Percentiles rank a stretch among this genome's conserved stretches.
These are phyloP conservation scores for Pyrenula aspistea DNA, from an alignment of 495 filamentous ascomycete species.

Conservation along the genomic window DNA sequence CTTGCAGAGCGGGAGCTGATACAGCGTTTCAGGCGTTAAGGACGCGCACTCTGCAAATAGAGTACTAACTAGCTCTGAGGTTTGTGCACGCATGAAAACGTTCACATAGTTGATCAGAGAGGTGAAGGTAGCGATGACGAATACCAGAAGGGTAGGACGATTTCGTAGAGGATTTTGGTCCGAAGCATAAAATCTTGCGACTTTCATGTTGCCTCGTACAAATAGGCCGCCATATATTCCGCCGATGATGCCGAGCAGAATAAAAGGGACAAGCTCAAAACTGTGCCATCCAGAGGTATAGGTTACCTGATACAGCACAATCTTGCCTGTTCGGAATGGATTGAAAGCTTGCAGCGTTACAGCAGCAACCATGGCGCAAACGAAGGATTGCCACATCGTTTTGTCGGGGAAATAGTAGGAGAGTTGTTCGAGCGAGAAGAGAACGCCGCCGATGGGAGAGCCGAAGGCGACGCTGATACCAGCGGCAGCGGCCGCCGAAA, in stretches of 20 bases:
- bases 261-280: conserved; percentile 86
- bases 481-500: conserved; percentile 88
- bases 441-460: conserved; percentile 84
- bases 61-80: conserved; percentile 80
- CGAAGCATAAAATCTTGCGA: conserved; percentile 69
- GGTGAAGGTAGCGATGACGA: conserved; percentile 60
- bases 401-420: conserved; percentile 99
- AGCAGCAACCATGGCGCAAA: conserved; percentile 95
- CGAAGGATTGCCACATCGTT: conserved; percentile 99
- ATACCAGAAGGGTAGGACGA: conserved; percentile 65
- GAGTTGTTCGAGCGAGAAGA: conserved; percentile 63
- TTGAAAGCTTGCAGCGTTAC: conserved; percentile 87
- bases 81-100: conserved; percentile 85
- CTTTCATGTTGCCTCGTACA: conserved; percentile 83
- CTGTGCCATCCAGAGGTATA: conserved; percentile 89
- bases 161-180: conserved; percentile 39
- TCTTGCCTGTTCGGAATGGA: conserved; percentile 89
- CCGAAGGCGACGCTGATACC: conserved; percentile 97
- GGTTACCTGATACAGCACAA: conserved; percentile 93
- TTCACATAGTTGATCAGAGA: conserved; percentile 91
- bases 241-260: conserved; percentile 75
- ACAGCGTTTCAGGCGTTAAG: conserved; percentile 53
- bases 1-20: conserved; percentile 72
- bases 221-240: conserved; percentile 90
- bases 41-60: conserved; percentile 85